Conservation (phyloP, 176 grass and related monocot genomes). For the Musa troglodytarum region DNA sequence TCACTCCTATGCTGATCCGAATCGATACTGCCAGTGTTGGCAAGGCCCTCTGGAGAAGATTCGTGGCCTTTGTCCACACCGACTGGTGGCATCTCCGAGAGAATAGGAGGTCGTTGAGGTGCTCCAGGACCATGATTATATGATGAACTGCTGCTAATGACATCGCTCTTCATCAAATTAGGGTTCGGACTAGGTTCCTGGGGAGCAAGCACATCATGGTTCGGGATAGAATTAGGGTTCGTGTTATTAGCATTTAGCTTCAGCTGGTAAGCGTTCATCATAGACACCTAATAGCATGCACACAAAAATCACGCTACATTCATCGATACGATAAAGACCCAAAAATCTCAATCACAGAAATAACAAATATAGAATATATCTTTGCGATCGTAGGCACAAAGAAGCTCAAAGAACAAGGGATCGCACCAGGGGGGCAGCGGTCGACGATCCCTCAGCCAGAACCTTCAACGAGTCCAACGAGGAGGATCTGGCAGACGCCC, state of each 20-base stretch:
- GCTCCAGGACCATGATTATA: background rate
- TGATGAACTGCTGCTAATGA: background rate
- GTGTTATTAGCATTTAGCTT: conserved; percentile 25
- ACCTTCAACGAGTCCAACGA: conserved; percentile 52
- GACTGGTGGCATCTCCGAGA: background rate
- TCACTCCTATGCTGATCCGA: background rate
- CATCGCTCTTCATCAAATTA: conserved; percentile 6
- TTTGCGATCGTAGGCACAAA: too few relatives aligned
- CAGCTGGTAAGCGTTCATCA: conserved; percentile 13
- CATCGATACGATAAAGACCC: background rate
- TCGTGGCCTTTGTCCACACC: background rate
- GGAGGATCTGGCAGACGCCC: conserved; percentile 31
- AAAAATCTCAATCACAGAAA: background rate
- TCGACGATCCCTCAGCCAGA: conserved; percentile 34
- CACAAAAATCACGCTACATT: background rate
- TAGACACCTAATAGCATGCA: conserved; percentile 31
- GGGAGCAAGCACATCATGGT: background rate
- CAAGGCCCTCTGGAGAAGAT: background rate
- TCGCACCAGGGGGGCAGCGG: conserved; percentile 33
- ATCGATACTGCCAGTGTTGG: background rate
- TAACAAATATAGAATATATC: background rate
- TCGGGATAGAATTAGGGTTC: conserved; percentile 29
- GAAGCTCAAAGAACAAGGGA: conserved; percentile 7
- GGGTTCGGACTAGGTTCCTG: background rate
- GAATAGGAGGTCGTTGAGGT: background rate